A percentile compares a stretch with the other conserved stretches of the same genome.
phyloP scores from a whole-genome alignment of 352 stramenopile genomes.

The Blastocystis sp. region DNA sequence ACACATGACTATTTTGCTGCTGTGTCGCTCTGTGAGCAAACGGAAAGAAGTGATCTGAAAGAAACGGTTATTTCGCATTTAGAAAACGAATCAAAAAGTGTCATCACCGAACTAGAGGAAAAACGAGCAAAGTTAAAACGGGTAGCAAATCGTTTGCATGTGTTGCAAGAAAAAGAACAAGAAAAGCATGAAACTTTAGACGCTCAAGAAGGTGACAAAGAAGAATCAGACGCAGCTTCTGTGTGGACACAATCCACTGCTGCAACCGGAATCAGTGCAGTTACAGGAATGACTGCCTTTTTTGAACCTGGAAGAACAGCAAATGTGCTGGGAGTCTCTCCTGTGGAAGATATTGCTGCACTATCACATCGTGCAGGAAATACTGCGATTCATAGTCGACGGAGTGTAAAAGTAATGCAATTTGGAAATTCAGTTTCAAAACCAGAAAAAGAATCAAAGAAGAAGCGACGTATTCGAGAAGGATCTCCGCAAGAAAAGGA shows the following conservation, averaged over 20 bases:
- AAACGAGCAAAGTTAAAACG: constrained; percentile 19
- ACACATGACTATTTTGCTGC: background rate
- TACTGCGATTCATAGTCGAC: background rate
- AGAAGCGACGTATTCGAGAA: constrained; percentile 24
- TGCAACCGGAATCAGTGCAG: background rate
- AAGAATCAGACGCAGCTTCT: background rate
- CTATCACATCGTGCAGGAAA: constrained; percentile 23
- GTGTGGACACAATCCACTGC: background rate
- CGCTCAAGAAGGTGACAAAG: background rate
- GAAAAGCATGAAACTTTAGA: background rate
- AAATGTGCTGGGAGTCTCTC: background rate
- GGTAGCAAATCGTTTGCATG: background rate
- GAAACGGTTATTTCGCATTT: background rate
- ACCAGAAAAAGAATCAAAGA: background rate
- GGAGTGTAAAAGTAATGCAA: constrained; percentile 46
- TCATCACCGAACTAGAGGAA: background rate
- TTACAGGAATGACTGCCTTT: constrained; percentile 31
- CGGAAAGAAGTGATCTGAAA: background rate
- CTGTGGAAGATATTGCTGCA: constrained; percentile 21
- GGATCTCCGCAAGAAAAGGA: constrained; percentile 34
- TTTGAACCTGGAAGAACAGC: background rate
- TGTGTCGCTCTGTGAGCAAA: background rate
- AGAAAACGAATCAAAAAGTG: background rate
- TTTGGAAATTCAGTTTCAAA: background rate
- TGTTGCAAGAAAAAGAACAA: background rate